Conservation (phyloP, 2,329 filamentous ascomycete species). For the Stachybotrys elegans region DNA sequence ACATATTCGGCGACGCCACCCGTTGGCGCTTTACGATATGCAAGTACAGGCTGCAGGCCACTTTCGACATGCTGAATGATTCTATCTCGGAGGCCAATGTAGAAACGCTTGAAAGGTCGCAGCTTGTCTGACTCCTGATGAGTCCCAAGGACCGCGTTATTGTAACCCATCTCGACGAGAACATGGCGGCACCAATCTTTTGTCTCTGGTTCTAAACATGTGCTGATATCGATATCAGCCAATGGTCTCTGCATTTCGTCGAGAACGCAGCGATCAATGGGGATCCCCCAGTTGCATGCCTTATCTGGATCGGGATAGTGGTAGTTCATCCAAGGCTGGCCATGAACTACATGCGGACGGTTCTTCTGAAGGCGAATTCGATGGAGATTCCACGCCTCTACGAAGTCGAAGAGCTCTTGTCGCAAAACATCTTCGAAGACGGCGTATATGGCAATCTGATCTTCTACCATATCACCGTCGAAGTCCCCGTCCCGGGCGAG, state of each 20-base stretch:
- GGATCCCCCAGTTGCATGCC: conserved; percentile 3
- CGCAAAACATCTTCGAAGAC: conserved; percentile 2
- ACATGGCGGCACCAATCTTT: conserved; percentile 1
- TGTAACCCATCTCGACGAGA: conserved; percentile 1
- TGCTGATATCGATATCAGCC: conserved; percentile 1
- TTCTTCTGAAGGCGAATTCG: conserved; percentile 4
- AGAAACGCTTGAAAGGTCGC: conserved; percentile 1
- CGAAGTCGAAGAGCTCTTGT: conserved; percentile 5
- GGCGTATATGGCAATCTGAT: conserved; percentile 7
- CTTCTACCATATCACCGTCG: conserved; percentile 4
- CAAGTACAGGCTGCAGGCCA: conserved; percentile 1
- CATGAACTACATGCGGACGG: conserved; percentile 4
- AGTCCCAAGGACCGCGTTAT: neutral
- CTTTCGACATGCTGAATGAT: neutral
- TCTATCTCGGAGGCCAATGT: conserved; percentile 1
- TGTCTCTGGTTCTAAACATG: conserved; percentile 1
- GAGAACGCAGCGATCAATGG: conserved; percentile 2
- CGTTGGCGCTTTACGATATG: conserved; percentile 1
- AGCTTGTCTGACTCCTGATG: neutral
- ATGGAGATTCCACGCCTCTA: conserved; percentile 4
- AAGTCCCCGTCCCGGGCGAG: conserved; percentile 6
- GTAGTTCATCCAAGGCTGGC: conserved; percentile 6
- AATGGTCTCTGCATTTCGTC: conserved; percentile 2
- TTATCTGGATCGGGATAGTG: conserved; percentile 5
- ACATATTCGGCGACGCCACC: conserved; percentile 1